Evolutionary conservation across 2,329 filamentous ascomycete genomes (phyloP).

Genomic region (Anthostomella pinea): DNA sequence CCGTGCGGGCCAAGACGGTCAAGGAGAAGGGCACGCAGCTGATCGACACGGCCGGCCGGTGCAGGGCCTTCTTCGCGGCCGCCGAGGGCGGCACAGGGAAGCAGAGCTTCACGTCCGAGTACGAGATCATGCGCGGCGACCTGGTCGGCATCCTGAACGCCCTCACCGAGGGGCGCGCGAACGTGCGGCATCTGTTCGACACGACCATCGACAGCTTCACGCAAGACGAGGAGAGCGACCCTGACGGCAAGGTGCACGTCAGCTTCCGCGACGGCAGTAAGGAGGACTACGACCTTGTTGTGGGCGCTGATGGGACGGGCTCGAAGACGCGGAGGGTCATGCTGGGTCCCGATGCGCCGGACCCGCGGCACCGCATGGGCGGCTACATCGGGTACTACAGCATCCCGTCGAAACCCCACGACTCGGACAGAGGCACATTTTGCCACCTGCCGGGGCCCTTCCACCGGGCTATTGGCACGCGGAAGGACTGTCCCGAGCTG

Average conservation of each 20-base stretch:
- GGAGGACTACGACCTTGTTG: constrained; percentile 47
- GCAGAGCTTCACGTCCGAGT: constrained; percentile 34
- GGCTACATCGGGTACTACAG: constrained; percentile 28
- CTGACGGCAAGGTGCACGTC: constrained; percentile 22
- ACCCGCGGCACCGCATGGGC: constrained; percentile 17
- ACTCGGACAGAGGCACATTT: constrained; percentile 9
- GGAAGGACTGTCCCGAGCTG: constrained; percentile 15
- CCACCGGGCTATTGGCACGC: constrained; percentile 12
- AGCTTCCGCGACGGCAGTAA: constrained; percentile 41
- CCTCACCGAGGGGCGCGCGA: constrained; percentile 6
- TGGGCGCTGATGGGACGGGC: constrained; percentile 53
- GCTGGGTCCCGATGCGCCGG: constrained; percentile 23
- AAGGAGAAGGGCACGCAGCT: constrained; percentile 40
- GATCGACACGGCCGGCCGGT: constrained; percentile 30
- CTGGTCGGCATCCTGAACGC: constrained; percentile 33
- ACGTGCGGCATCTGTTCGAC: constrained; percentile 28
- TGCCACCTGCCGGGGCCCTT: constrained; percentile 6
- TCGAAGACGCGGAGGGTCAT: constrained; percentile 44
- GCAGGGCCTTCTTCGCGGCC: constrained; percentile 25
- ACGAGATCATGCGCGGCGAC: constrained; percentile 36
- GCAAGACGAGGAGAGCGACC: constrained; percentile 22
- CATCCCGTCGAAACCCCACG: constrained; percentile 14
- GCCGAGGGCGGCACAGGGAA: constrained; percentile 28
- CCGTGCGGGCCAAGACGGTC: constrained; percentile 34
- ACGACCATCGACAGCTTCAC: constrained; percentile 24